phyloP scores from a whole-genome alignment of 2,329 filamentous ascomycete species.

The Domatiomyces globalis region DNA sequence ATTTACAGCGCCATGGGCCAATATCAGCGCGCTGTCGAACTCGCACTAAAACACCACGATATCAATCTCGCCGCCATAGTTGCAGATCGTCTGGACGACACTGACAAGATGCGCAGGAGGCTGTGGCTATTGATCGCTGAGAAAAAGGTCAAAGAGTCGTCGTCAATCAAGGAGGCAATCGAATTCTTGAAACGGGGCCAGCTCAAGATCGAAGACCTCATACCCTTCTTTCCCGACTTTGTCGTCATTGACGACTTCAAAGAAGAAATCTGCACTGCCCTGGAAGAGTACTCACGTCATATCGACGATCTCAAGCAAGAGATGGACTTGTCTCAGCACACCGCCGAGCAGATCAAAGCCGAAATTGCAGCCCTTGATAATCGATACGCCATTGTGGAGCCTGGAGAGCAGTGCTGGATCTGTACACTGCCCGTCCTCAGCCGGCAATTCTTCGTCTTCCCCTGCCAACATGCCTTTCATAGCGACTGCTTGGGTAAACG shows the following conservation, averaged over 20 bases:
- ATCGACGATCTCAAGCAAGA: slow-evolving; percentile 81
- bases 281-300: slow-evolving; percentile 83
- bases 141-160: slow-evolving; percentile 71
- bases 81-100: slow-evolving; percentile 58
- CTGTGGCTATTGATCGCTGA: slow-evolving; percentile 91
- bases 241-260: slow-evolving; percentile 99
- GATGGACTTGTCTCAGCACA: slow-evolving; percentile 88
- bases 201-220: slow-evolving; percentile 87
- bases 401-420: slow-evolving; percentile 83
- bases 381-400: slow-evolving; percentile 90
- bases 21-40: slow-evolving; percentile 70
- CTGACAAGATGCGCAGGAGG: slow-evolving; percentile 71
- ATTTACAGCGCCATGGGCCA: slow-evolving; percentile 96
- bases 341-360: slow-evolving; percentile 75
- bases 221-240: slow-evolving; percentile 97
- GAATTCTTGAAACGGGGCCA: slow-evolving; percentile 83
- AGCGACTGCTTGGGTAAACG: slow-evolving; percentile 81
- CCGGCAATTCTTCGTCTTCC: slow-evolving; percentile 94
- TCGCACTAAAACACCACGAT: slow-evolving; percentile 78
- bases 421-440: slow-evolving; percentile 76
- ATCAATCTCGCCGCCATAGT: slow-evolving; percentile 81
- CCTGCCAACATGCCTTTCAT: slow-evolving; percentile 95
- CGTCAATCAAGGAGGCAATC: slow-evolving; percentile 83
- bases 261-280: slow-evolving; percentile 84
- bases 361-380: slow-evolving; percentile 77